Percentiles rank a stretch among this genome's conserved stretches.
phyloP scores from a whole-genome alignment of 2,329 filamentous ascomycete species.

The Graphilbum fragrans region DNA sequence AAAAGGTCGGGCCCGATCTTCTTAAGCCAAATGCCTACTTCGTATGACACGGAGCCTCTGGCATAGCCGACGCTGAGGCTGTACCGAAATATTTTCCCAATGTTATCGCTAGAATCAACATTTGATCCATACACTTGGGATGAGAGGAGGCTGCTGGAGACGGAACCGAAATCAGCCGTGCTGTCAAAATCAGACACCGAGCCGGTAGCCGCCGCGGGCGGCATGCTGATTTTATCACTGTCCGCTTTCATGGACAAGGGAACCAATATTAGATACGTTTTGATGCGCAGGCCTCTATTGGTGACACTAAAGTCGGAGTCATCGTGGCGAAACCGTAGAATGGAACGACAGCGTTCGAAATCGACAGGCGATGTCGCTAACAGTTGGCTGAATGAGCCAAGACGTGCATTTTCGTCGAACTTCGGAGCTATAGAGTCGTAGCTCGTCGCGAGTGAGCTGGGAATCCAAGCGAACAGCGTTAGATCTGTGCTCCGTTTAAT shows the following conservation, averaged over 20 bases:
- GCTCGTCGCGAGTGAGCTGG: background rate
- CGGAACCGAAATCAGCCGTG: too few species aligned
- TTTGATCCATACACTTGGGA: too few species aligned
- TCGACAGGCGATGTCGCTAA: conserved; percentile 5
- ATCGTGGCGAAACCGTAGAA: conserved; percentile 4
- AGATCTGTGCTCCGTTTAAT: conserved; percentile 4
- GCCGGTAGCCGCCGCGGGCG: background rate
- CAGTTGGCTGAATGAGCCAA: conserved; percentile 4
- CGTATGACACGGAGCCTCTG: background rate
- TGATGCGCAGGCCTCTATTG: conserved; percentile 9
- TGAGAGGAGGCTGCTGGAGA: background rate
- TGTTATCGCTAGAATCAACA: too few species aligned
- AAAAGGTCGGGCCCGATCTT: conserved; percentile 6
- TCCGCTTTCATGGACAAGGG: background rate
- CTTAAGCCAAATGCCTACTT: conserved; percentile 7
- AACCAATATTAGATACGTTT: conserved; percentile 4
- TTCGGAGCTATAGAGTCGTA: background rate
- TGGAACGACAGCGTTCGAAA: conserved; percentile 2
- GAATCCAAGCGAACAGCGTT: conserved; percentile 4
- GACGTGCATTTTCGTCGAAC: too few species aligned
- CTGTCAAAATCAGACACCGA: background rate
- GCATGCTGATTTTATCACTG: background rate
- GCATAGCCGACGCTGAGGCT: conserved; percentile 2
- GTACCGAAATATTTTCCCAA: conserved; percentile 1
- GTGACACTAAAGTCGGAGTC: conserved; percentile 8